Evolutionary conservation across 2,329 filamentous ascomycete species (phyloP).

Genomic region (Hirsutella minnesotensis): DNA sequence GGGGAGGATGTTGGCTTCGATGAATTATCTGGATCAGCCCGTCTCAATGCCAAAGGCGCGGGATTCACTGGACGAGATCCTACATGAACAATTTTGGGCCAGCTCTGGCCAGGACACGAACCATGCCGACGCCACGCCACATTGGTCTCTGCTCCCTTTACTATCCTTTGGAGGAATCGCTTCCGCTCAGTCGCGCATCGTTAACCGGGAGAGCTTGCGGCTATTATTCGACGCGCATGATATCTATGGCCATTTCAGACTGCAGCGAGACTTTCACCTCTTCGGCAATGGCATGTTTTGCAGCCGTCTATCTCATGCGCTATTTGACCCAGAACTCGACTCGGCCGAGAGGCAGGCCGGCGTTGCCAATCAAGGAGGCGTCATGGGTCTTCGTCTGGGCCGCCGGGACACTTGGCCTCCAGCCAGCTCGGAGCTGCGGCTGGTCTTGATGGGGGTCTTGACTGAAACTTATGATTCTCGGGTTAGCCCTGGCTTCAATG

Average conservation of each 20-base stretch:
- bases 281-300: constrained; percentile 78
- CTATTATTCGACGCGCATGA: constrained; percentile 66
- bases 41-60: constrained; percentile 9
- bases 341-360: constrained; percentile 65
- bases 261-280: constrained; percentile 73
- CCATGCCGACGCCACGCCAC: constrained; percentile 30
- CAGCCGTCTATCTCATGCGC: constrained; percentile 63
- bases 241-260: constrained; percentile 56
- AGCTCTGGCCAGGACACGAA: constrained; percentile 8
- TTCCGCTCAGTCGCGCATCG: constrained; percentile 58
- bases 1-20: constrained; percentile 36
- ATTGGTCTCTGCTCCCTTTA: constrained; percentile 49
- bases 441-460: constrained; percentile 78
- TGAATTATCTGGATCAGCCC: constrained; percentile 28
- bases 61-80: constrained; percentile 27
- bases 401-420: constrained; percentile 81
- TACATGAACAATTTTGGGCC: constrained; percentile 27
- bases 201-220: constrained; percentile 64
- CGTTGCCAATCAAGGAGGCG: constrained; percentile 53
- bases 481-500: constrained; percentile 8
- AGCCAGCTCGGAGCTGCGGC: constrained; percentile 80
- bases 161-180: constrained; percentile 69
- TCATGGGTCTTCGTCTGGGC: constrained; percentile 76
- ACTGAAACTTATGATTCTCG: constrained; percentile 53
- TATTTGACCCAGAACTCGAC: constrained; percentile 76